Percentiles rank a stretch among this genome's conserved stretches.
Conservation (phyloP, 176 grass and related monocot species). For the Lolium multiflorum region DNA sequence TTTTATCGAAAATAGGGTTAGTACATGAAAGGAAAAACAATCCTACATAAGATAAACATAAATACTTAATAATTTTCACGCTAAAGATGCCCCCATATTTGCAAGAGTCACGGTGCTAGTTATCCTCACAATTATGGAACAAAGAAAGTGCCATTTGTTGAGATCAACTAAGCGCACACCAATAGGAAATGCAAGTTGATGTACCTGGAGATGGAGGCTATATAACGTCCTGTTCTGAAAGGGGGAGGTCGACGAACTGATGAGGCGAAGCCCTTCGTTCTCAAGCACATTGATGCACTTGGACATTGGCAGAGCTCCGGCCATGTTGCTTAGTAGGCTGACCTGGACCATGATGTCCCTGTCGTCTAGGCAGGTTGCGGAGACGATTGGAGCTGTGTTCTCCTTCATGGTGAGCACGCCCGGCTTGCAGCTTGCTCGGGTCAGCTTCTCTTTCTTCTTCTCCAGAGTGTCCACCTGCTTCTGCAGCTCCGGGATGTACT, state of each 20-base stretch:
- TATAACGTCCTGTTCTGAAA: slow-evolving; percentile 68
- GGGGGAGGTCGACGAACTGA: slow-evolving; percentile 63
- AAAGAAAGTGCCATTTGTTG: too few species aligned
- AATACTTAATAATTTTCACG: too few species aligned
- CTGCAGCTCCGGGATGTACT: slow-evolving; percentile 91
- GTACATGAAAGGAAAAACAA: too few species aligned
- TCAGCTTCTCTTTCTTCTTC: slow-evolving; percentile 68
- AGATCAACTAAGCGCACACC: too few species aligned
- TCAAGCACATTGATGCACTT: slow-evolving; percentile 64
- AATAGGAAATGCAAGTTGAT: background rate
- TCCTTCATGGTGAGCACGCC: slow-evolving; percentile 7
- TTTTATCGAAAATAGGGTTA: too few species aligned
- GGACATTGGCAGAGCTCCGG: slow-evolving; percentile 46
- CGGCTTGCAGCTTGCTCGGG: slow-evolving; percentile 40
- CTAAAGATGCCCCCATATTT: too few species aligned
- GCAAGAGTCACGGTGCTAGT: too few species aligned
- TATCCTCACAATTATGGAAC: too few species aligned
- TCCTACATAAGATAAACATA: too few species aligned
- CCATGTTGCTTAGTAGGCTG: slow-evolving; percentile 50
- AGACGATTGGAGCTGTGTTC: slow-evolving; percentile 49
- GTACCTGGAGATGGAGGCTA: slow-evolving; percentile 87
- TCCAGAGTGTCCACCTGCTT: slow-evolving; percentile 61
- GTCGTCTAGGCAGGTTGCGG: slow-evolving; percentile 60
- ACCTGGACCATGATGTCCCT: slow-evolving; percentile 86
- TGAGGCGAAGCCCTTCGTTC: slow-evolving; percentile 65